Evolutionary conservation across 768 basidiomycete species (phyloP), one percentile per base, ranked within the genome.

Genomic region (Mycena belliarum): DNA sequence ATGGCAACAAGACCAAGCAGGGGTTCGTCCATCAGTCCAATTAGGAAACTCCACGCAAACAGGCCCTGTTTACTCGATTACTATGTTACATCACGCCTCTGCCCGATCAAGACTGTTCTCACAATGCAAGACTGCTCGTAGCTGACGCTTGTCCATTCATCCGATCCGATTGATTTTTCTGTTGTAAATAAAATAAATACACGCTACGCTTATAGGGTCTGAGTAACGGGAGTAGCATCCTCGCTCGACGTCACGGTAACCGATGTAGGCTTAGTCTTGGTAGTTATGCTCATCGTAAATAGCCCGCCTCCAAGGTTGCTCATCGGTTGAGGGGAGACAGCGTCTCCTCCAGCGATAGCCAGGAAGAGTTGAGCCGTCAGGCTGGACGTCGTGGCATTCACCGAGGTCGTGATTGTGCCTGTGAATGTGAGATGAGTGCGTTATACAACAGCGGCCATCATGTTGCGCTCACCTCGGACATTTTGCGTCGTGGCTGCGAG

Each of bases 191-290:
- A n/a, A n/a, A n/a, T n/a, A n/a, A n/a, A n/a, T n/a, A 32, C 29
- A 12, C 12, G 7, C 12, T 6, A 35, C 4, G 12, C 38, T 40
- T 20, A 43, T 12, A 43, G 21, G n/a, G 23, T 43, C 12, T 43
- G 42, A 9, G 42, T 43, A 24, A 43, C 42, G 6, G 42, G 42
- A 43, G 21, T 43, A 14, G 23, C 42, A 11, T 23, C 2, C 12
- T 23, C 52, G 40, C 52, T 54, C 18, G 56, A 60, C 21, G 42
- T 64, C 8, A 47, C 57, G 5, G 57, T 66, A 15, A 66, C 63
- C 2, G 44, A 33, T 4, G 43, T 51, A 7, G 66, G 66, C 11
- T 63, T 63, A 6, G 63, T 63, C 28, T 49, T 65, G n/a, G 63
- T 62, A 2, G 37, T 33, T 3, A 67, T 59, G 11, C 51, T 26